phyloP scores from a whole-genome alignment of 805 yeast genomes.

The Candida maesae region DNA sequence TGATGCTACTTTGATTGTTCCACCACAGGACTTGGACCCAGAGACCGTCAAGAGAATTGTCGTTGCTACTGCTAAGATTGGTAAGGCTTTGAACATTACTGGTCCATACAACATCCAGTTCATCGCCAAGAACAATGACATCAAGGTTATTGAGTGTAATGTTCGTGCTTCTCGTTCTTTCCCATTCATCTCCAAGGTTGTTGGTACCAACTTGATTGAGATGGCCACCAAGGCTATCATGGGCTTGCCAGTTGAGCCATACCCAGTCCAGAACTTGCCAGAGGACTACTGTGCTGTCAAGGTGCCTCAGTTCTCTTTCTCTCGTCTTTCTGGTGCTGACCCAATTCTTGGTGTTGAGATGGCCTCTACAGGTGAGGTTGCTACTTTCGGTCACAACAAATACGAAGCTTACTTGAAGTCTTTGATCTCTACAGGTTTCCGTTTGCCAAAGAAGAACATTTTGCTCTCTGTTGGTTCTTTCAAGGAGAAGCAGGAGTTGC shows the following conservation, averaged over 20 bases:
- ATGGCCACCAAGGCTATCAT: slow-evolving; percentile 82
- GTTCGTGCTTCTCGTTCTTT: slow-evolving; percentile 97
- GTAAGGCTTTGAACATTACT: slow-evolving; percentile 88
- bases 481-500: slow-evolving; percentile 91
- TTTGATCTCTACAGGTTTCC: slow-evolving; percentile 91
- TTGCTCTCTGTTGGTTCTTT: slow-evolving; percentile 92
- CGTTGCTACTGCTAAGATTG: slow-evolving; percentile 90
- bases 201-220: slow-evolving; percentile 92
- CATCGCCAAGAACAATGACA: slow-evolving; percentile 65
- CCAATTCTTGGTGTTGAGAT: slow-evolving; percentile 97
- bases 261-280: slow-evolving; percentile 86
- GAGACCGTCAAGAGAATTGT: slow-evolving; percentile 70
- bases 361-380: slow-evolving; percentile 99
- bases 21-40: slow-evolving; percentile 78
- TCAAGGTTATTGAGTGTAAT: slow-evolving; percentile 98
- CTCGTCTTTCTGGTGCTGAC: slow-evolving; percentile 96
- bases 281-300: slow-evolving; percentile 93
- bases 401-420: slow-evolving; percentile 97
- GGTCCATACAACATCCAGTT: slow-evolving; percentile 99
- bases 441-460: slow-evolving; percentile 91
- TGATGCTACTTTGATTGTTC: slow-evolving; percentile 93
- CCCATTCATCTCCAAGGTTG: slow-evolving; percentile 97
- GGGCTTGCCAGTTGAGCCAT: slow-evolving; percentile 84
- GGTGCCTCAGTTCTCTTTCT: slow-evolving; percentile 97
- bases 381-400: slow-evolving; percentile 92